These are phyloP conservation scores for Ganoderma resinaceum DNA, from an alignment of 1,284 basidiomycete species.

Conservation along the genomic window DNA sequence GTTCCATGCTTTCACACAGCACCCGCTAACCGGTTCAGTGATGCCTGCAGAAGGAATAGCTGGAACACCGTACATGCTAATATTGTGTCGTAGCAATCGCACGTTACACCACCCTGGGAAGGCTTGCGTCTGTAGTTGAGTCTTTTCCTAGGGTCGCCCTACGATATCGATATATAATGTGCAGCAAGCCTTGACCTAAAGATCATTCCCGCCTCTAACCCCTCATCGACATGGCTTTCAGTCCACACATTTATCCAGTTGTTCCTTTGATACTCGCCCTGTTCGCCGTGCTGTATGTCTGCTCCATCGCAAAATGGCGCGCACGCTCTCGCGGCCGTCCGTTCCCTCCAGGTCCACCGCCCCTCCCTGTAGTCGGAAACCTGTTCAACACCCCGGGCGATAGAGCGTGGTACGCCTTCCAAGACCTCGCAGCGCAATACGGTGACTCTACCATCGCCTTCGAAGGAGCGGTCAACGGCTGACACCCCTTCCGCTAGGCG, in stretches of 20 bases:
- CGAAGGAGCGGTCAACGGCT: not conserved
- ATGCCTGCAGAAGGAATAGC: not conserved
- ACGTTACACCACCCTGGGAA: not conserved
- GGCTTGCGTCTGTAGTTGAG: not conserved
- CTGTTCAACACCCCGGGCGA: constrained; percentile 12
- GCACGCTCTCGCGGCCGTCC: constrained; percentile 5
- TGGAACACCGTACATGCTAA: not conserved
- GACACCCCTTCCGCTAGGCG: not conserved
- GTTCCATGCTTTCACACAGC: not conserved
- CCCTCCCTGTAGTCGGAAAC: constrained; percentile 21
- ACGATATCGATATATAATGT: not conserved
- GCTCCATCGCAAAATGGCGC: not conserved
- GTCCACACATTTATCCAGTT: not conserved
- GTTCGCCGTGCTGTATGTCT: not conserved
- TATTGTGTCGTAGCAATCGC: not conserved
- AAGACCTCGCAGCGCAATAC: constrained; percentile 5
- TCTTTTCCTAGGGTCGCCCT: not conserved
- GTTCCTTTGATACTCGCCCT: not conserved
- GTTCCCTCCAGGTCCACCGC: constrained; percentile 19
- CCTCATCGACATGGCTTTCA: not conserved
- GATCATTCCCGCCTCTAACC: not conserved
- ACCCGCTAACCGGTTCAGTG: not conserved
- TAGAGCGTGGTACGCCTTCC: constrained; percentile 13
- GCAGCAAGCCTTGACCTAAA: not conserved
- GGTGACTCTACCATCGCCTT: not conserved